Evolutionary conservation across 306 rosid genomes (phyloP).

Genomic region (Cucurbita ficifolia): DNA sequence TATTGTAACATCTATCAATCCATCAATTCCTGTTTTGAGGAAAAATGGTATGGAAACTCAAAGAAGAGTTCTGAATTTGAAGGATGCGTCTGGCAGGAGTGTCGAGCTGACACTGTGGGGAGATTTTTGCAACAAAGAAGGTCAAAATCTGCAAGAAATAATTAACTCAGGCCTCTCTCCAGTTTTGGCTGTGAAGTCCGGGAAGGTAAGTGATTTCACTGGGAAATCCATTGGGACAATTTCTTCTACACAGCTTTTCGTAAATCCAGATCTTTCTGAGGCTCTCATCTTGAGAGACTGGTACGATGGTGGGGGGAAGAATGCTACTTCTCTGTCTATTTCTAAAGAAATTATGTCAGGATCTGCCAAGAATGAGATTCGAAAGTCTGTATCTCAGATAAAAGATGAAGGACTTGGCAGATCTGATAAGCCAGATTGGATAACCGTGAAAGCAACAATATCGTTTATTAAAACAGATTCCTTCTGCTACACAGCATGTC

Average conservation of each 20-base stretch:
- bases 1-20: conserved; percentile 60
- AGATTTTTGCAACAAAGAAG: conserved; percentile 90
- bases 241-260: conserved; percentile 75
- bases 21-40: conserved; percentile 82
- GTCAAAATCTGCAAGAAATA: conserved; percentile 72
- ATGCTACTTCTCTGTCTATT: conserved; percentile 50
- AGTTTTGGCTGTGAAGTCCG: conserved; percentile 78
- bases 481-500: conserved; percentile 94
- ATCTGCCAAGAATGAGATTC: conserved; percentile 58
- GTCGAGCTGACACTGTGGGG: conserved; percentile 95
- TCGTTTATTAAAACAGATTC: conserved; percentile 74
- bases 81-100: conserved; percentile 66
- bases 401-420: conserved; percentile 91
- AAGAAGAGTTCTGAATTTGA: conserved; percentile 64
- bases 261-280: conserved; percentile 71
- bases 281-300: conserved; percentile 54
- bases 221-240: conserved; percentile 88
- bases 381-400: conserved; percentile 83
- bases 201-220: conserved; percentile 78
- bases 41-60: conserved; percentile 98
- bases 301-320: conserved; percentile 72
- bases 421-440: conserved; percentile 91
- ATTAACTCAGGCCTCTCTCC: conserved; percentile 46
- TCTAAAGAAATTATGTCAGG: conserved; percentile 57
- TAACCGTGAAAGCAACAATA: conserved; percentile 66